Percentiles rank a stretch among this genome's conserved stretches.
These are phyloP conservation scores for Brasenia schreberi DNA, from an alignment of 164 flowering plant species.

Conservation along the genomic window DNA sequence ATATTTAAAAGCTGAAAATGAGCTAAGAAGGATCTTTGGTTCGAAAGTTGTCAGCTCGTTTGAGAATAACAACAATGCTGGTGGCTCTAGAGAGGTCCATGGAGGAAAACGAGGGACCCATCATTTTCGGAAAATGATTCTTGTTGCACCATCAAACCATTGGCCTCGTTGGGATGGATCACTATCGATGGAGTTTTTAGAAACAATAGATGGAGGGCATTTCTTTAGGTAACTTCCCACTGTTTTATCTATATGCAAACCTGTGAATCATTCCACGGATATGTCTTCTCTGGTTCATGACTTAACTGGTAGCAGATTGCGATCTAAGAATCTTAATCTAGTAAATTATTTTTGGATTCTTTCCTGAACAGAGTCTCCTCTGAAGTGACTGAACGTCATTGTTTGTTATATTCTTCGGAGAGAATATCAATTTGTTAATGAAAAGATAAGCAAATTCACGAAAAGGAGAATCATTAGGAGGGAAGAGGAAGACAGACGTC, in stretches of 20 bases:
- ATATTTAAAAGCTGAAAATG: slow-evolving; percentile 75
- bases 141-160: slow-evolving; percentile 58
- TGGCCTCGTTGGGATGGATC: slow-evolving; percentile 98
- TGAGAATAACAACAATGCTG: slow-evolving; percentile 42
- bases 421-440: too few species aligned
- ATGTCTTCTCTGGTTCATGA: too few species aligned
- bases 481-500: too few species aligned
- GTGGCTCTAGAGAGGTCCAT: slow-evolving; percentile 53
- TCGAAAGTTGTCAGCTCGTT: slow-evolving; percentile 81
- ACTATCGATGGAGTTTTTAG: slow-evolving; percentile 74
- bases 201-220: slow-evolving; percentile 43
- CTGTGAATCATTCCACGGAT: not conserved
- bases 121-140: slow-evolving; percentile 43
- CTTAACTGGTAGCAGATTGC: too few species aligned
- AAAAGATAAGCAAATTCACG: too few species aligned
- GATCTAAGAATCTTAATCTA: too few species aligned
- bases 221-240: slow-evolving; percentile 43
- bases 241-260: not conserved
- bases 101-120: slow-evolving; percentile 68
- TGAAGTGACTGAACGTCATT: too few species aligned
- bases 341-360: too few species aligned
- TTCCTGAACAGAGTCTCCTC: too few species aligned
- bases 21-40: slow-evolving; percentile 83
- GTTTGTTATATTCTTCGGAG: too few species aligned
- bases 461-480: too few species aligned